A percentile compares a stretch with the other conserved stretches of the same genome.
Evolutionary conservation across 768 basidiomycete genomes (phyloP).

Genomic region (Suillus tomentosus): DNA sequence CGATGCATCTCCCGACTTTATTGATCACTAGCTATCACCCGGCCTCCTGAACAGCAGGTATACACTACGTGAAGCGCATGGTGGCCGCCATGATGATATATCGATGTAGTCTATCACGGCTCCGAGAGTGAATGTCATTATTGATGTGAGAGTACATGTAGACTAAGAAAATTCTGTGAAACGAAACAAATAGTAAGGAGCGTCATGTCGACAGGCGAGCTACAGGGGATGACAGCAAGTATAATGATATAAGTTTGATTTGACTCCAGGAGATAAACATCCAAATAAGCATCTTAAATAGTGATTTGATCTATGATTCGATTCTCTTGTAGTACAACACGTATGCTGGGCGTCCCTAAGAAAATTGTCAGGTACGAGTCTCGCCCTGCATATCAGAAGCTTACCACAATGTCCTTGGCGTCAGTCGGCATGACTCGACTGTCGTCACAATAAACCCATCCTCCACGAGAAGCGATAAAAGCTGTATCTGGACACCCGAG

Average conservation of each 20-base stretch:
- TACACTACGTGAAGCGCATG: neutral
- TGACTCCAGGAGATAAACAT: constrained; percentile 2
- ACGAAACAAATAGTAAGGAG: neutral
- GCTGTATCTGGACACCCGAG: constrained; percentile 72
- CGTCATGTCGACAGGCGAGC: neutral
- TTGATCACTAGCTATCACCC: neutral
- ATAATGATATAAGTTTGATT: constrained; percentile 8
- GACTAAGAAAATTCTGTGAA: neutral
- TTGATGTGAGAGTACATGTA: neutral
- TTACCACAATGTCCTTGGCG: constrained; percentile 80
- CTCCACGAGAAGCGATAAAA: constrained; percentile 80
- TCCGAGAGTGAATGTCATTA: constrained; percentile 1
- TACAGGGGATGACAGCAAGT: constrained; percentile 3
- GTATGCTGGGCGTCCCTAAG: constrained; percentile 68
- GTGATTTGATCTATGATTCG: constrained; percentile 22
- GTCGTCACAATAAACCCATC: constrained; percentile 95
- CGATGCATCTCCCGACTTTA: neutral
- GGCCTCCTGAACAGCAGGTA: neutral
- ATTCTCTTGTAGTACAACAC: constrained; percentile 80
- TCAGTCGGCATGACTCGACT: constrained; percentile 78
- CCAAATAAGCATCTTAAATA: constrained; percentile 11
- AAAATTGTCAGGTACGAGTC: constrained; percentile 32
- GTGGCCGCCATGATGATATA: neutral
- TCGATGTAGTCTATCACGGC: neutral
- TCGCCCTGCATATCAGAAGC: constrained; percentile 27